Evolutionary conservation across 768 basidiomycete genomes (phyloP), one percentile per base, ranked within the genome.

Genomic region (Hebeloma cylindrosporum): DNA sequence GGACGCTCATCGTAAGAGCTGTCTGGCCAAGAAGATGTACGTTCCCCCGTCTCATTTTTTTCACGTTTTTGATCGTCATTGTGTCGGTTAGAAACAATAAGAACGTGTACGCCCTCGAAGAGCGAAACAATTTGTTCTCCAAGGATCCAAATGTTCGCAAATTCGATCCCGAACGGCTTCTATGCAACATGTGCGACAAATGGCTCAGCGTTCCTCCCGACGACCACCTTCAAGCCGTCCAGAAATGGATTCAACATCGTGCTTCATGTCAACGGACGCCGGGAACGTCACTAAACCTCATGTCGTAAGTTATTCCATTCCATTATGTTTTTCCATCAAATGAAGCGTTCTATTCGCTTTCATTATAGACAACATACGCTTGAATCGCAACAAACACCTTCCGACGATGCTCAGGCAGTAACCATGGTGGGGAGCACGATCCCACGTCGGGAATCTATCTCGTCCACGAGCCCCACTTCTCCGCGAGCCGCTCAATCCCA

Each of bases 1-100:
- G 88, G 86, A 89, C 59, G 87, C 88, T 3, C 88, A 90, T 58
- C 71, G 88, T 30, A 89, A 88, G 68, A 86, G 84, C 59, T 89
- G 87, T 64, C 65, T 90, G 34, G 80, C 85, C 1, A 88, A 86
- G 69, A 85, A 86, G 62, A 75, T 80, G 86, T 85, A 59, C 48
- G 82, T 69, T 50, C 21, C 44, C 35, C 11, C 13, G 2, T 34
- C 30, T 30, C 33, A 33, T 50, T 28, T 20, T 20, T 21, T 39
- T 29, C 17, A 27, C 11, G 35, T 30, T 41, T 47, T 17, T 28
- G 22, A 14, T 34, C 41, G 3, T 45, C 53, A 47, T 42, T 33
- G 14, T 37, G 32, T 23, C 17, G 17, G 14, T 13, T 33, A 70
- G 69, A 1, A 73, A 67, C 45, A 73, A 66, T 45, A 80, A 78